Evolutionary conservation across 139 green algal species (phyloP), one percentile per base, ranked within the genome.

Genomic region (Auxenochlorella pyrenoidosa): DNA sequence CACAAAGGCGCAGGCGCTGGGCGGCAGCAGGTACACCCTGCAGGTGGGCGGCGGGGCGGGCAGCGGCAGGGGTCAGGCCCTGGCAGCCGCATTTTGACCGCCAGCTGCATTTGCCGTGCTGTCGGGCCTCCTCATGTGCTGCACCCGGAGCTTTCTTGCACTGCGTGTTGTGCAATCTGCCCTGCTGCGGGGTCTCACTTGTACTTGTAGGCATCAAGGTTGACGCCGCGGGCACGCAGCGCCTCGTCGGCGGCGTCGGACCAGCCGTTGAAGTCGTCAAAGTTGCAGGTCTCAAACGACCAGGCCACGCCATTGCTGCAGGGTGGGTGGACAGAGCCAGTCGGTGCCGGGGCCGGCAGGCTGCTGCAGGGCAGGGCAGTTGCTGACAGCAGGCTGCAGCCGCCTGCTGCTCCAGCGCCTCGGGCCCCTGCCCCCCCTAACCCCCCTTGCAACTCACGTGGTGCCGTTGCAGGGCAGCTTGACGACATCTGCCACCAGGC

Each of bases 171-270:
- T n/a, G n/a, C n/a, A n/a, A n/a, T n/a, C n/a, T 68, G 60, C 60
- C 24, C 22, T 68, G 60, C 60, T 26, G 22, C 73, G 54, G 15
- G 16, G 54, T 8, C 78, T 21, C 79, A 85, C 81, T 32, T 44
- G 81, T 86, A 44, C 65, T 86, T 77, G 81, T 86, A 86, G 13
- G n/a, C 21, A 41, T 15, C 43, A 26, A 86, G 63, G 65, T 86
- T n/a, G 63, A 77, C 34, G 32, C 65, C 43, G 15, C 43, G 81
- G 40, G 81, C 41, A 0, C 10, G 21, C 32, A 79, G 32, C 44
- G n/a, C 65, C 34, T 38, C n/a, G 22, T 79, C 66, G 3, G 82
- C 82, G 18, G 70, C 70, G n/a, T 86, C 66, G 10, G 66, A 34
- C 6, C 47, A 86, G 5, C 82, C 66, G 44, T 54, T 79, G 82